These are phyloP conservation scores for Pyricularia pennisetigena DNA, from an alignment of 2,329 filamentous ascomycete genomes.

Conservation along the genomic window DNA sequence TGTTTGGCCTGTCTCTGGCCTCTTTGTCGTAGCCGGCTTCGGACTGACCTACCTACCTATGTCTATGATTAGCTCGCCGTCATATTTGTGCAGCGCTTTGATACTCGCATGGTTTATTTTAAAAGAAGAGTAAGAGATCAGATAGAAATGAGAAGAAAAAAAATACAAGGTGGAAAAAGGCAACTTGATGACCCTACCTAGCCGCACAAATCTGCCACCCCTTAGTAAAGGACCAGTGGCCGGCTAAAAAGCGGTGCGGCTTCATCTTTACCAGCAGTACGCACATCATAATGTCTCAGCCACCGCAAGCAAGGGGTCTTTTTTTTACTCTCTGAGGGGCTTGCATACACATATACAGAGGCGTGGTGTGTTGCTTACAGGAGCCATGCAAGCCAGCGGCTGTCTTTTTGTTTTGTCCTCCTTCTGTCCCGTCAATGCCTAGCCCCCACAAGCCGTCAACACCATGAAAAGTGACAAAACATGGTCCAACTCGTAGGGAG, in stretches of 20 bases:
- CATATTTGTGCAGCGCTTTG: not conserved
- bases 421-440: no score
- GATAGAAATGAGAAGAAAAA: no score
- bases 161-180: not conserved
- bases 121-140: no score
- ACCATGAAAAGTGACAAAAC: not conserved
- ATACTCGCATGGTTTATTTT: no score
- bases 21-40: not conserved
- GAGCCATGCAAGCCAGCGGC: not conserved
- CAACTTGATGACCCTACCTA: not conserved
- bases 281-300: not conserved
- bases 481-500: not conserved
- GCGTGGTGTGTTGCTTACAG: not conserved
- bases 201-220: not conserved
- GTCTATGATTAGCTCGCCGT: not conserved
- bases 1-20: not conserved
- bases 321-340: not conserved
- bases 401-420: not conserved
- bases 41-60: not conserved
- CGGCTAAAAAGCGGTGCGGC: not conserved
- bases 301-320: not conserved
- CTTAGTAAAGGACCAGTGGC: not conserved
- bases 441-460: not conserved
- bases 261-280: not conserved
- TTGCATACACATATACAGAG: not conserved